A percentile compares a stretch with the other conserved stretches of the same genome.
phyloP scores from a whole-genome alignment of 2,329 filamentous ascomycete species.

The Aureobasidium leucospermi region DNA sequence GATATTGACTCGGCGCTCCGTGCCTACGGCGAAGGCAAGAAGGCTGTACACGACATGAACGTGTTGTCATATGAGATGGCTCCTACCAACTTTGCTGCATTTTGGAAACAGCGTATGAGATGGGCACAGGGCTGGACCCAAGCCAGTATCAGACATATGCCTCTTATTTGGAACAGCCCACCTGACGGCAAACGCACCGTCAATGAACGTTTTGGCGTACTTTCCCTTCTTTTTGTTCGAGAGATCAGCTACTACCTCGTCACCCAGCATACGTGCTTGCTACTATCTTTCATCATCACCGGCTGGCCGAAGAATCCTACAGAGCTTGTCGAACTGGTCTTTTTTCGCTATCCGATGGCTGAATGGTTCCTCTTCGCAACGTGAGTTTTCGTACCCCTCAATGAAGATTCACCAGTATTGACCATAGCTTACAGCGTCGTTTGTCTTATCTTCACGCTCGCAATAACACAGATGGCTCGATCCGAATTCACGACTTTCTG shows the following conservation, averaged over 20 bases:
- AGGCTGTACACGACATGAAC: slow-evolving; percentile 42
- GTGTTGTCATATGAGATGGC: slow-evolving; percentile 44
- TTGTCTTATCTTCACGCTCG: slow-evolving; percentile 38
- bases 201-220: slow-evolving; percentile 36
- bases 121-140: slow-evolving; percentile 47
- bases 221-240: slow-evolving; percentile 40
- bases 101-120: slow-evolving; percentile 45
- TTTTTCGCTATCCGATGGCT: slow-evolving; percentile 42
- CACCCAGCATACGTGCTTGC: slow-evolving; percentile 41
- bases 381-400: not conserved
- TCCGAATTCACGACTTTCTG: slow-evolving; percentile 38
- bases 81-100: slow-evolving; percentile 36
- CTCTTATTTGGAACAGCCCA: slow-evolving; percentile 37
- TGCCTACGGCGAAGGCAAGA: slow-evolving; percentile 37
- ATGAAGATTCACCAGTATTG: slow-evolving; percentile 24
- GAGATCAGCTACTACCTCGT: slow-evolving; percentile 44
- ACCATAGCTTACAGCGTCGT: slow-evolving; percentile 23
- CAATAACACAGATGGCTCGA: slow-evolving; percentile 39
- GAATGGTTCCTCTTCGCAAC: slow-evolving; percentile 36
- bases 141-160: slow-evolving; percentile 37
- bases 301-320: slow-evolving; percentile 34
- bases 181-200: slow-evolving; percentile 30
- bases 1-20: slow-evolving; percentile 44
- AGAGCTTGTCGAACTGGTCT: slow-evolving; percentile 35
- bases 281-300: slow-evolving; percentile 39